phyloP scores from a whole-genome alignment of 2,329 filamentous ascomycete species.

The Microcyclospora pomicola region DNA sequence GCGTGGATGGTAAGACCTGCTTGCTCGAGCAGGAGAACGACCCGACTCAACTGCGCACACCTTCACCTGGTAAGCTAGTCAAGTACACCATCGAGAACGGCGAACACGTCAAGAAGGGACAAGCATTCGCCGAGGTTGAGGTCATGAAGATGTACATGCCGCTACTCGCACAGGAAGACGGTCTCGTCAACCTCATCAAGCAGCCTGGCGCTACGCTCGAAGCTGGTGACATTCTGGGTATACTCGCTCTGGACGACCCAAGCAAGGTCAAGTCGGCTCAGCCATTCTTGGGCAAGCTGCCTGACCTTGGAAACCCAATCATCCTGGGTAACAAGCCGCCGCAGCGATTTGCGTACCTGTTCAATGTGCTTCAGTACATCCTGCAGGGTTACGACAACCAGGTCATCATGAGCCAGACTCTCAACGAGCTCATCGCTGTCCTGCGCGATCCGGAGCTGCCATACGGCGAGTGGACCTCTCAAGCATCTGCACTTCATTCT shows the following conservation, averaged over 20 bases:
- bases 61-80: conserved; percentile 92
- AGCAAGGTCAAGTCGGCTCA: conserved; percentile 93
- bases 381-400: conserved; percentile 93
- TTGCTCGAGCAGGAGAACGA: conserved; percentile 97
- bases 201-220: conserved; percentile 96
- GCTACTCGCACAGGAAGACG: conserved; percentile 83
- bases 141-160: conserved; percentile 99
- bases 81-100: conserved; percentile 96
- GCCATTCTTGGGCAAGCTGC: conserved; percentile 82
- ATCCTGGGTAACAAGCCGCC: conserved; percentile 83
- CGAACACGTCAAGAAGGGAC: conserved; percentile 78
- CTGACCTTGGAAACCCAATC: conserved; percentile 71
- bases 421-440: conserved; percentile 82
- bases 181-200: conserved; percentile 96
- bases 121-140: conserved; percentile 92
- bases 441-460: conserved; percentile 80
- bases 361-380: conserved; percentile 72
- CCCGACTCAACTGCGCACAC: conserved; percentile 87
- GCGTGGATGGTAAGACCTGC: conserved; percentile 96
- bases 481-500: conserved; percentile 91
- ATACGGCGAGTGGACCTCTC: conserved; percentile 90
- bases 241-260: conserved; percentile 86
- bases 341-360: conserved; percentile 68
- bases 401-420: conserved; percentile 76
- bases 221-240: conserved; percentile 96